Base-by-base conservation (phyloP, 106 monocot species). In the Hemerocallis citrina region DNA sequence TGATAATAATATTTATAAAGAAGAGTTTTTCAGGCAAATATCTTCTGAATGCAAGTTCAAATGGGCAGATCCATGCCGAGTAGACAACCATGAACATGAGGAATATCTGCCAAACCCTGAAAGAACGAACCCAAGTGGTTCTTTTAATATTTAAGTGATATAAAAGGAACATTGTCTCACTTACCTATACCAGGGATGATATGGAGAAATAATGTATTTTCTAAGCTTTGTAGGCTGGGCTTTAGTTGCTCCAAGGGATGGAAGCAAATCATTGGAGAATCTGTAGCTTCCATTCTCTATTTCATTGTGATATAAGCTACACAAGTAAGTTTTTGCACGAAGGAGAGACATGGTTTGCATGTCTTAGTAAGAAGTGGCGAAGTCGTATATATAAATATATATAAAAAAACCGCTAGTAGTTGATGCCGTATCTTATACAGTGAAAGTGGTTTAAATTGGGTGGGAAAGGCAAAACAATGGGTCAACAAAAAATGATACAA, bases 11-110 rank as follows among this genome's bases (percentile, higher is more conserved):
- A n/a, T 84, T 79, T 3, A 62, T 56, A 15, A 64, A 34, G 21
- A 68, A 69, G 21, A 76, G 59, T 19, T 43, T 49, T 1, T 59
- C 12, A n/a, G 84, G 68, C 57, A 79, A 49, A 52, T 75, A 65
- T 76, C 58, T 79, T 38, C 68, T 33, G 59, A 84, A 84, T 35
- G 72, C 84, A 34, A 84, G 52, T 50, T 84, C 84, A 19, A 84
- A 79, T 4, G 84, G 84, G 72, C 79, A 84, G 23, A 84, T 62
- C 78, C 79, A 84, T 22, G 84, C 75, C 2, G 84, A 84, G 33
- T 79, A 84, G 58, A 84, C 52, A 10, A 84, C 84, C 37, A 84
- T 68, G 21, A 84, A 12, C 25, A 79, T 73, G 31, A 84, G 79
- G 66, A 79, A 84, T 34, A 62, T 72, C 40, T 79, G 59, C 84